A percentile compares a stretch with the other conserved stretches of the same genome.
Conservation (phyloP, 805 yeast species). For the Starmerella geochares region DNA sequence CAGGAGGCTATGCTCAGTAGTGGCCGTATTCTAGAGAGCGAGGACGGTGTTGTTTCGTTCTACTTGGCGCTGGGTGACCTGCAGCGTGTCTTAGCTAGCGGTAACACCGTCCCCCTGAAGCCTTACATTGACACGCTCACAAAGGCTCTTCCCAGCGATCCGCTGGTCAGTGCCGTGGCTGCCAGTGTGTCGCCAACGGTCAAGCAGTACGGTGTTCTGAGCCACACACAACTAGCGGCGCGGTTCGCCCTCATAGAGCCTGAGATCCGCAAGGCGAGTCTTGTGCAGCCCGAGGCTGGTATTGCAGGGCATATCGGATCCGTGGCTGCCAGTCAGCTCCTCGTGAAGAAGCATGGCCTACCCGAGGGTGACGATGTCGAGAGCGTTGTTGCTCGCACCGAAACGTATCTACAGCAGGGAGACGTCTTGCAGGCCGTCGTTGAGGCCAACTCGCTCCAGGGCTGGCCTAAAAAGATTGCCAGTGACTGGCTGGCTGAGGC, state of each 20-base stretch:
- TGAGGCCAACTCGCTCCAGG: conserved; percentile 78
- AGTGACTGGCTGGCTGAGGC: conserved; percentile 86
- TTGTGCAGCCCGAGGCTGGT: conserved; percentile 93
- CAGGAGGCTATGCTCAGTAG: conserved; percentile 35
- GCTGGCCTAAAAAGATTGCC: conserved; percentile 85
- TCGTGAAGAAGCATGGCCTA: conserved; percentile 68
- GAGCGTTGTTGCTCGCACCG: conserved; percentile 77
- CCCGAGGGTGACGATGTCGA: conserved; percentile 80
- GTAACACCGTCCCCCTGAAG: conserved; percentile 33
- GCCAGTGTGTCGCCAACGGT: conserved; percentile 40
- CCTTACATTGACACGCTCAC: conserved; percentile 30
- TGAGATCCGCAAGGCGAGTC: conserved; percentile 77
- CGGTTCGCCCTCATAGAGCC: conserved; percentile 75
- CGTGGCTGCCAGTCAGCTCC: conserved; percentile 58
- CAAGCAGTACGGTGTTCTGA: conserved; percentile 49
- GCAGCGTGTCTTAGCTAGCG: conserved; percentile 34
- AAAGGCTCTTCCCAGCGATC: conserved; percentile 38
- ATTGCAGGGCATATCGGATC: conserved; percentile 85
- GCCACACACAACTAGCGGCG: conserved; percentile 64
- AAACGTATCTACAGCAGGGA: conserved; percentile 60
- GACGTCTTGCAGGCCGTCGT: conserved; percentile 82
- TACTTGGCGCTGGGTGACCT: conserved; percentile 40
- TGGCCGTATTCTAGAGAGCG: conserved; percentile 33
- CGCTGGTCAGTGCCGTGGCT: conserved; percentile 42
- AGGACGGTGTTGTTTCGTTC: conserved; percentile 35